Evolutionary conservation across 176 grass and related monocot species (phyloP), one percentile per base, ranked within the genome.

Genomic region (Areca catechu): DNA sequence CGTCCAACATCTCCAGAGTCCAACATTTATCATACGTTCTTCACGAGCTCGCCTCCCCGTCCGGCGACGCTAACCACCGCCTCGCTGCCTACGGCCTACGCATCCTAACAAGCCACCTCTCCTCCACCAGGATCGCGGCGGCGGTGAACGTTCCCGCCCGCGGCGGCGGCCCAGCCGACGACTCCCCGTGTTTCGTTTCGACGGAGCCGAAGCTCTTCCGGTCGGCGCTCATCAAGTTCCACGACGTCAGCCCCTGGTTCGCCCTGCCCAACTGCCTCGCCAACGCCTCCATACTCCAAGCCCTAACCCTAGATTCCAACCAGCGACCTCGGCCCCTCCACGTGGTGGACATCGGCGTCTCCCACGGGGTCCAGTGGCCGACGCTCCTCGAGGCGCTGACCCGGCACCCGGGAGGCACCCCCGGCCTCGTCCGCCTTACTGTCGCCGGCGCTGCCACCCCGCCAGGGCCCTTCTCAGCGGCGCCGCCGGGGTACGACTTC

Each of bases 161-260:
- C 64, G 62, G 57, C 77, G 47, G 61, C 64, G 56, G 67, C 79
- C 2, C 20, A 73, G 55, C 56, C 78, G 53, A 54, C 55, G 34
- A 43, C 34, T 43, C 10, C 34, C 34, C 34, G 34, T 43, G 34
- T 47, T 92, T 85, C 67, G 62, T 59, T 0, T 56, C 62, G 25
- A 69, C 86, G 1, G 93, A 92, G 61, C 69, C 69, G 12, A 80
- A 80, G 47, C 59, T 88, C 19, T 92, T 98, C 76, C 87, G 87
- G 16, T 77, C 87, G 20, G 56, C 87, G 4, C 61, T 98, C 18
- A 98, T 98, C 75, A 82, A 54, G 72, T 98, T 98, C 65, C 74
- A 98, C 71, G 93, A 98, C 74, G 74, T 98, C 48, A 98, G 86
- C 78, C 93, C 93, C 2, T 98, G 93, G 93, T 92, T 98, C 54